Conservation (phyloP, 495 filamentous ascomycete species). For the Glonium stellatum region DNA sequence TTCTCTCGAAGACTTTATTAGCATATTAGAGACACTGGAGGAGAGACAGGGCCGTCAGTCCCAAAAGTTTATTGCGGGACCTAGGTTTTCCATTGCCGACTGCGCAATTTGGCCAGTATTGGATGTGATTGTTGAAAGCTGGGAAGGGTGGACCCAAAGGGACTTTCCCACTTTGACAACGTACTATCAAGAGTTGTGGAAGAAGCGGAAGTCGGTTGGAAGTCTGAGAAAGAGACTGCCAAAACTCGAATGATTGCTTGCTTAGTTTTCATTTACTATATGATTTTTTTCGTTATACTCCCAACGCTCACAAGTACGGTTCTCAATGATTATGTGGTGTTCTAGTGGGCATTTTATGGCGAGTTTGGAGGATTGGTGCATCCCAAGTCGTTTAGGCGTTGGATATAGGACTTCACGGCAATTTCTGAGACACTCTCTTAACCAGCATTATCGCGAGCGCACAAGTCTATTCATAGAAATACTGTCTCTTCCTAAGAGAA, state of each 20-base stretch:
- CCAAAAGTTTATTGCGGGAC: conserved; percentile 51
- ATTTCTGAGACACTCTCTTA: background rate
- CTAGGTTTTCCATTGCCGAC: conserved; percentile 54
- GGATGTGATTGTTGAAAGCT: conserved; percentile 44
- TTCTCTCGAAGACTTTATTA: conserved; percentile 15
- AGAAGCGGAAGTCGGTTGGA: conserved; percentile 18
- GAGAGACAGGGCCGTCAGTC: conserved; percentile 38
- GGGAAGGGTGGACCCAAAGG: conserved; percentile 22
- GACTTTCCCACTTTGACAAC: conserved; percentile 19
- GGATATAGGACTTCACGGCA: background rate
- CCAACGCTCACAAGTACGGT: background rate
- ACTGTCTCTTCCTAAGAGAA: no score
- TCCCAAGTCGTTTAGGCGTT: background rate
- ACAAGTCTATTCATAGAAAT: no score
- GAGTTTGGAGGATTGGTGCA: background rate
- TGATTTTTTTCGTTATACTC: background rate
- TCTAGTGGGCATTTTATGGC: background rate
- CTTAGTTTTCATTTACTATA: background rate
- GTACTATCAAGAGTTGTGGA: conserved; percentile 24
- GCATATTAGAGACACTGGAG: conserved; percentile 30
- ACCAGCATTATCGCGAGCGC: background rate
- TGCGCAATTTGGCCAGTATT: conserved; percentile 68
- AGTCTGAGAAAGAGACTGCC: conserved; percentile 6
- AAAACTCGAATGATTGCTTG: background rate
- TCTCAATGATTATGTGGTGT: background rate